phyloP scores from a whole-genome alignment of 2,329 filamentous ascomycete species.

The Rosellinia necatrix region DNA sequence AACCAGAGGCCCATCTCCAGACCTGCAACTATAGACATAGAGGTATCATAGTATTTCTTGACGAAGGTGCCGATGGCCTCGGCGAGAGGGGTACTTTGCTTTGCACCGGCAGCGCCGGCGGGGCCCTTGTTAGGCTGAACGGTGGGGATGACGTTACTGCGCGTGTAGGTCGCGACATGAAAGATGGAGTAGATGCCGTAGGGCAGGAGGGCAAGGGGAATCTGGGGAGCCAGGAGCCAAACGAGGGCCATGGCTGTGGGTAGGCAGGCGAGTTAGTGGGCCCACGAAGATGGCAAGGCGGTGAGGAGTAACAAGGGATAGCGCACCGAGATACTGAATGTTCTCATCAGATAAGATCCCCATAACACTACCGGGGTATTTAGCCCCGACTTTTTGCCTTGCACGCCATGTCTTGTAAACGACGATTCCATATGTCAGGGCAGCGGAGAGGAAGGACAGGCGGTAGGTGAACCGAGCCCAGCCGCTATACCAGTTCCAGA shows the following conservation, averaged over 20 bases:
- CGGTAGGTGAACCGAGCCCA: slow-evolving; percentile 87
- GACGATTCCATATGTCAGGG: slow-evolving; percentile 94
- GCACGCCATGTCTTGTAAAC: slow-evolving; percentile 97
- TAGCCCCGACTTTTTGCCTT: slow-evolving; percentile 74
- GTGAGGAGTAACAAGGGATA: slow-evolving; percentile 6
- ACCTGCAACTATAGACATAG: slow-evolving; percentile 88
- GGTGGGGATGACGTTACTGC: slow-evolving; percentile 89
- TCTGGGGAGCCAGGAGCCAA: slow-evolving; percentile 91
- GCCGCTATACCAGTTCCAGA: slow-evolving; percentile 81
- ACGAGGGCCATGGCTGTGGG: slow-evolving; percentile 79
- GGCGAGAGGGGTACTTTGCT: slow-evolving; percentile 66
- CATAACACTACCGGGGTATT: slow-evolving; percentile 62
- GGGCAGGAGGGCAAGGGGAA: slow-evolving; percentile 86
- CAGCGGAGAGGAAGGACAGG: slow-evolving; percentile 85
- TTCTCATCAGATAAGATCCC: slow-evolving; percentile 87
- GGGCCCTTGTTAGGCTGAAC: slow-evolving; percentile 70
- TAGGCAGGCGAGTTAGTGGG: slow-evolving; percentile 21
- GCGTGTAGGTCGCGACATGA: slow-evolving; percentile 96
- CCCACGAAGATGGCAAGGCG: slow-evolving; percentile 4
- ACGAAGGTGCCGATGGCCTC: slow-evolving; percentile 91
- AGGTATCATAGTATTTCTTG: slow-evolving; percentile 96
- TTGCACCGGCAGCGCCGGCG: slow-evolving; percentile 60
- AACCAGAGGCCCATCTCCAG: slow-evolving; percentile 89
- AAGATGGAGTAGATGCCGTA: slow-evolving; percentile 98
- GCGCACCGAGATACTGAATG: slow-evolving; percentile 92